phyloP scores from a whole-genome alignment of 179 eudicot genomes.

The Actinidia polygama region DNA sequence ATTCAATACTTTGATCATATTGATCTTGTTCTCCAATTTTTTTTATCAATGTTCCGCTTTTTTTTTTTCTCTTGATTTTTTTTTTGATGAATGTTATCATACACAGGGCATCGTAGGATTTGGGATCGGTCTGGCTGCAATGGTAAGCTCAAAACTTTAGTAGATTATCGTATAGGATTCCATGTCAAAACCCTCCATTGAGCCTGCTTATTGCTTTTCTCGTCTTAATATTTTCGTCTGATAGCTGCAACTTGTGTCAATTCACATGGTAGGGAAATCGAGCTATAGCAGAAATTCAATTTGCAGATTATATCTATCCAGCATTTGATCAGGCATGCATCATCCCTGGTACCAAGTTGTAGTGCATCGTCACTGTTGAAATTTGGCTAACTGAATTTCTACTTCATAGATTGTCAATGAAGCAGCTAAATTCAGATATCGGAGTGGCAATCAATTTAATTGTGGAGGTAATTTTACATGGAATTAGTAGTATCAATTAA shows the following conservation, averaged over 20 bases:
- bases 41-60: not conserved
- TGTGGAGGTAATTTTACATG: slow-evolving; percentile 74
- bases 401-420: slow-evolving; percentile 87
- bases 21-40: not conserved
- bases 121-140: slow-evolving; percentile 95
- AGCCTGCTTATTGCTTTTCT: not conserved
- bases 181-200: not conserved
- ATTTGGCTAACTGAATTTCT: slow-evolving; percentile 17
- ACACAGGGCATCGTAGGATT: slow-evolving; percentile 94
- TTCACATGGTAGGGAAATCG: slow-evolving; percentile 64
- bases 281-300: slow-evolving; percentile 96
- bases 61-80: not conserved
- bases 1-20: not conserved
- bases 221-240: not conserved
- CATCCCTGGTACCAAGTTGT: slow-evolving; percentile 10
- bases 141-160: slow-evolving; percentile 48
- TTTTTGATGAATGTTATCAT: not conserved
- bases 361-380: not conserved
- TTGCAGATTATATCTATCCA: slow-evolving; percentile 95
- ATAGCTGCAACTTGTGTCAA: slow-evolving; percentile 11
- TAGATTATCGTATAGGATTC: not conserved
- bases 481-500: not conserved
- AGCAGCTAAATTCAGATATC: slow-evolving; percentile 97
- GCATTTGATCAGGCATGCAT: slow-evolving; percentile 91
- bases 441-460: slow-evolving; percentile 95